Evolutionary conservation across 1,284 basidiomycete genomes (phyloP).

Genomic region (Sanghuangporus sanghuang): DNA sequence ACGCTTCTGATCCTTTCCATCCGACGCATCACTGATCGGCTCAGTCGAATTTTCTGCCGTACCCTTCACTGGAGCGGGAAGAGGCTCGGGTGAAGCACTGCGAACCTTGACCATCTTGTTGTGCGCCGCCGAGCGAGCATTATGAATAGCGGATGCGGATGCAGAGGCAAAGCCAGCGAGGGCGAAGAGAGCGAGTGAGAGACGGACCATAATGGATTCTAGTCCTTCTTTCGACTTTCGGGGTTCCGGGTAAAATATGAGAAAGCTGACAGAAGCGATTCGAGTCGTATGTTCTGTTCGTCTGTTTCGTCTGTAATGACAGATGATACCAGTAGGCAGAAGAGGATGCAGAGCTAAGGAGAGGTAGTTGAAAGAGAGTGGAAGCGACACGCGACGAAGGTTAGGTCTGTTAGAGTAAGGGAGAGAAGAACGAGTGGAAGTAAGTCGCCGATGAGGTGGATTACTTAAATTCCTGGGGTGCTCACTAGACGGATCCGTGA

Average conservation of each 20-base stretch:
- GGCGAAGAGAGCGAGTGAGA: slow-evolving; percentile 2
- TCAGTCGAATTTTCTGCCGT: slow-evolving; percentile 33
- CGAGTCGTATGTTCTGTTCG: not conserved
- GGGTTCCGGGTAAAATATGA: not conserved
- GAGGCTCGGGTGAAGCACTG: slow-evolving; percentile 28
- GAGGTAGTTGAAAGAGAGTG: not conserved
- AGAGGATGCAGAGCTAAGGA: not conserved
- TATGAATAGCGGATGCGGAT: not conserved
- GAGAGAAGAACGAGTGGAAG: not conserved
- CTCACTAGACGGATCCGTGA: not conserved
- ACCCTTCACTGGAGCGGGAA: slow-evolving; percentile 28
- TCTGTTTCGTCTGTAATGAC: not conserved
- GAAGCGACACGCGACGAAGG: not conserved
- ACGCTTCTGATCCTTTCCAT: slow-evolving; percentile 27
- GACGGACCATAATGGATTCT: not conserved
- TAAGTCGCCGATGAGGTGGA: not conserved
- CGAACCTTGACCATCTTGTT: slow-evolving; percentile 9
- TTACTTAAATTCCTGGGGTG: not conserved
- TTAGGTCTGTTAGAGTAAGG: not conserved
- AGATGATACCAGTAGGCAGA: not conserved
- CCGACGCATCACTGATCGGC: not conserved
- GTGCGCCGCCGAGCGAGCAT: not conserved
- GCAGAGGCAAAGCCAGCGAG: slow-evolving; percentile 14
- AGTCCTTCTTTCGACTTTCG: not conserved
- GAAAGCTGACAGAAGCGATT: not conserved